Conservation (phyloP, 2,329 filamentous ascomycete species). For the Neonectria hederae region DNA sequence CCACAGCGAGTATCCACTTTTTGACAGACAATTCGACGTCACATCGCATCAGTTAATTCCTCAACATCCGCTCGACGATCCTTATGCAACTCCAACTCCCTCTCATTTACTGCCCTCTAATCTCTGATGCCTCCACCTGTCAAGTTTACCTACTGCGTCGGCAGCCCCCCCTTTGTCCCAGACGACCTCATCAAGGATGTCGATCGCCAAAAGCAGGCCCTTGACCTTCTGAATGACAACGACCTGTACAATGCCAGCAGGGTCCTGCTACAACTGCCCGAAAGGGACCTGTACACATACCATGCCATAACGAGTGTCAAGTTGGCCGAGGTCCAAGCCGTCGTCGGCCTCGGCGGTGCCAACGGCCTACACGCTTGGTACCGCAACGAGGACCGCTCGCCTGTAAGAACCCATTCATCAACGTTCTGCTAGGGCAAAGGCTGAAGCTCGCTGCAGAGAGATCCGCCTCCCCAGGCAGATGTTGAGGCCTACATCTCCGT, state of each 20-base stretch:
- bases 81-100: slow-evolving; percentile 2
- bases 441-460: slow-evolving; percentile 45
- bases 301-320: slow-evolving; percentile 61
- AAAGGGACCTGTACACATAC: slow-evolving; percentile 59
- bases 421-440: slow-evolving; percentile 3
- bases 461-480: slow-evolving; percentile 64
- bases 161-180: slow-evolving; percentile 56
- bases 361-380: slow-evolving; percentile 63
- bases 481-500: slow-evolving; percentile 73
- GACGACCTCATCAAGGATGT: slow-evolving; percentile 51
- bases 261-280: slow-evolving; percentile 55
- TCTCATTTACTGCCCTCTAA: not conserved
- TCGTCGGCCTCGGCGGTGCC: slow-evolving; percentile 53
- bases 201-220: slow-evolving; percentile 49
- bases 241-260: slow-evolving; percentile 57
- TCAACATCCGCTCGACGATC: not conserved
- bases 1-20: slow-evolving; percentile 30
- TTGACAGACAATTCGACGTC: slow-evolving; percentile 28
- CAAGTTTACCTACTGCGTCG: slow-evolving; percentile 54
- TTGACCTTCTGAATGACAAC: slow-evolving; percentile 52
- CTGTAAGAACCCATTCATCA: slow-evolving; percentile 40
- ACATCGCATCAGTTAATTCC: slow-evolving; percentile 21
- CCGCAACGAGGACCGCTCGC: slow-evolving; percentile 47
- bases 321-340: slow-evolving; percentile 59
- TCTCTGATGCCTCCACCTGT: slow-evolving; percentile 41